These are phyloP conservation scores for Mallotus repandus DNA, from an alignment of 441 rosid genomes.

Conservation along the genomic window DNA sequence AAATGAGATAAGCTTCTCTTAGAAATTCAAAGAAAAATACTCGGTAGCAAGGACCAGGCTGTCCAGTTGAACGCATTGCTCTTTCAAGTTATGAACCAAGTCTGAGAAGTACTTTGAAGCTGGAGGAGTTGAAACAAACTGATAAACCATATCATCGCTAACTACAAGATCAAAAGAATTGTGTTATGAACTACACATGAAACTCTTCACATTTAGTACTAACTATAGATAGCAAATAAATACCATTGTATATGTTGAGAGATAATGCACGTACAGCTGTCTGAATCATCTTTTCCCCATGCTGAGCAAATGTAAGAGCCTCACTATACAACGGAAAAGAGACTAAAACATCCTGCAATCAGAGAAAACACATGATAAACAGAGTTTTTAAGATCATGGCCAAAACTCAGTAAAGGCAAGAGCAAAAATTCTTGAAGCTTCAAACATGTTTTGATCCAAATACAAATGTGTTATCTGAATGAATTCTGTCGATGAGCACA, in stretches of 20 bases:
- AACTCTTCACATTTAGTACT: constrained; percentile 15
- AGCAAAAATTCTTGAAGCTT: neutral
- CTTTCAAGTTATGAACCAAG: constrained; percentile 49
- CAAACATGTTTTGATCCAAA: neutral
- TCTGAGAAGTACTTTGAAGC: constrained; percentile 58
- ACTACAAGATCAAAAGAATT: constrained; percentile 47
- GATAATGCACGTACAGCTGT: constrained; percentile 74
- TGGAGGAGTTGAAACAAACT: constrained; percentile 58
- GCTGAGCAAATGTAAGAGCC: constrained; percentile 66
- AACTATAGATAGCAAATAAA: constrained; percentile 16
- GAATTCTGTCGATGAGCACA: neutral
- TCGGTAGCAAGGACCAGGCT: constrained; percentile 39
- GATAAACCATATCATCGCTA: constrained; percentile 59
- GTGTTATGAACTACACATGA: constrained; percentile 23
- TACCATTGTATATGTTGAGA: constrained; percentile 65
- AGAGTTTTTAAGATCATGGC: neutral
- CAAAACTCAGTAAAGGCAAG: neutral
- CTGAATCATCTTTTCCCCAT: constrained; percentile 79
- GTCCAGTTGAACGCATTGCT: constrained; percentile 51
- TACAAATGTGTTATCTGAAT: neutral
- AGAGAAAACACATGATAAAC: constrained; percentile 9
- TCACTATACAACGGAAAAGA: constrained; percentile 65
- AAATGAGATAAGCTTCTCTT: constrained; percentile 16
- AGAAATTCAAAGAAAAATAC: constrained; percentile 37
- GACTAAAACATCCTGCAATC: constrained; percentile 53